A percentile compares a stretch with the other conserved stretches of the same genome.
These are phyloP conservation scores for Citrus cavaleriei DNA, from an alignment of 345 rosid species.

Conservation along the genomic window DNA sequence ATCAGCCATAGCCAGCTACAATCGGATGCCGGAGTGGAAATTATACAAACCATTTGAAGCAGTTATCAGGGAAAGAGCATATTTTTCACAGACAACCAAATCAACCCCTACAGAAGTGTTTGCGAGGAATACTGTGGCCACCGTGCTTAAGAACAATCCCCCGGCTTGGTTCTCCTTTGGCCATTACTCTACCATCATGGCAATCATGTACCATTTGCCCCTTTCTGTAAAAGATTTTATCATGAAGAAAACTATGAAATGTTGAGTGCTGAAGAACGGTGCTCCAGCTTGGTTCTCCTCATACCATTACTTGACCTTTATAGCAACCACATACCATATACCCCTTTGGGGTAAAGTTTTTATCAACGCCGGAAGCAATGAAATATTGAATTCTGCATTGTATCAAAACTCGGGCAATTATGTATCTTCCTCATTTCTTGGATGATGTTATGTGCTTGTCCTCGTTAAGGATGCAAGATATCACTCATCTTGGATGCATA, in stretches of 20 bases:
- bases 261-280: conserved; percentile 44
- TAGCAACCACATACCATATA: conserved; percentile 51
- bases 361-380: conserved; percentile 21
- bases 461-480: neutral
- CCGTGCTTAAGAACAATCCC: conserved; percentile 55
- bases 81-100: conserved; percentile 46
- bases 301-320: conserved; percentile 39
- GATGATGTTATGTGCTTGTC: neutral
- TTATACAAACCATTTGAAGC: conserved; percentile 66
- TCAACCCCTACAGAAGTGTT: conserved; percentile 72
- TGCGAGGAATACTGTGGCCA: conserved; percentile 58
- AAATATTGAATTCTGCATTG: no score
- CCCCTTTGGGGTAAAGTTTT: conserved; percentile 59
- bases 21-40: conserved; percentile 73
- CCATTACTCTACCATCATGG: conserved; percentile 47
- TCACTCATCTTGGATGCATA: neutral
- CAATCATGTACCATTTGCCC: conserved; percentile 67
- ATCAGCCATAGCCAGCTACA: conserved; percentile 50
- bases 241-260: conserved; percentile 39
- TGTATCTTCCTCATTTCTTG: neutral
- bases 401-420: conserved; percentile 24
- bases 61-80: conserved; percentile 52
- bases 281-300: conserved; percentile 77
- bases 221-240: conserved; percentile 54
- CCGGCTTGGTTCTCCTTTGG: conserved; percentile 83